phyloP scores from a whole-genome alignment of 176 grass and related monocot genomes.

The Hordeum marinum region DNA sequence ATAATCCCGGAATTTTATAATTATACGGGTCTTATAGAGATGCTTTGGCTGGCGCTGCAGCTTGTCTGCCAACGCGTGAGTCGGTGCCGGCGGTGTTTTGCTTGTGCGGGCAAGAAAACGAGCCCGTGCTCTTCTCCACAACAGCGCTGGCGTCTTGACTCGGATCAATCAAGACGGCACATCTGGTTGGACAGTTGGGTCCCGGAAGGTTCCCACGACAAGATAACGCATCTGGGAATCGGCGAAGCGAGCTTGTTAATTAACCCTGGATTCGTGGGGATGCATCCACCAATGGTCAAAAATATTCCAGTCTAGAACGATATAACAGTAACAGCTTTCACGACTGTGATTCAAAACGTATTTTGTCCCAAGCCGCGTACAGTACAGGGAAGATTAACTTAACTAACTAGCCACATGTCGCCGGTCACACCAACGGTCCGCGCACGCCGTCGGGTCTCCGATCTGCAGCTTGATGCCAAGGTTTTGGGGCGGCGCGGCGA shows the following conservation, averaged over 20 bases:
- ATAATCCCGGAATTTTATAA: too few species aligned
- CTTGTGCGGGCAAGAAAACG: neutral
- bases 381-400: neutral
- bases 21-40: too few species aligned
- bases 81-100: conserved; percentile 5
- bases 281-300: neutral
- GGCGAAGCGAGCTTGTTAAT: neutral
- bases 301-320: too few species aligned
- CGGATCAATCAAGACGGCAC: neutral
- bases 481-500: neutral
- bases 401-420: neutral
- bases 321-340: too few species aligned
- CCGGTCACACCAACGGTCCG: neutral
- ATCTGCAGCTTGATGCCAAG: neutral
- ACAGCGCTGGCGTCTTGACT: neutral
- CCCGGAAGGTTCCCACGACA: conserved; percentile 4
- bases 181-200: neutral
- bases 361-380: neutral
- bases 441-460: neutral
- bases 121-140: neutral
- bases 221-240: neutral
- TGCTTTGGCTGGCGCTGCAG: neutral
- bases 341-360: neutral
- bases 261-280: neutral
- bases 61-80: neutral